Evolutionary conservation across 495 filamentous ascomycete species (phyloP), one percentile per base, ranked within the genome.

Genomic region (Neurospora sp.): DNA sequence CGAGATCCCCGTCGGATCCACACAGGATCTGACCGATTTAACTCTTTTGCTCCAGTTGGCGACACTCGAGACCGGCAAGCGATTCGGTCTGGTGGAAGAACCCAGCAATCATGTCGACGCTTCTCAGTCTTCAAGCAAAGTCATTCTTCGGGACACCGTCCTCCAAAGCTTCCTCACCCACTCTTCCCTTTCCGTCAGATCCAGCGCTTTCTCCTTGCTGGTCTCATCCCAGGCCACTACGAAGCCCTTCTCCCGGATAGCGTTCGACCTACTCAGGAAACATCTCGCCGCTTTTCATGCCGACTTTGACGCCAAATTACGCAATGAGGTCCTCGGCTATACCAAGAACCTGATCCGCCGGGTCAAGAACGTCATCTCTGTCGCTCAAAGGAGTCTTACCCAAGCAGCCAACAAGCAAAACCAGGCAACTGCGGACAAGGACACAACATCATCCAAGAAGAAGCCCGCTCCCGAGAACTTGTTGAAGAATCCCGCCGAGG

Each of bases 251-350:
- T 88, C 89, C 0, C 68, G 82, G 4, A 82, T 79, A 53, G 86
- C 89, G 0, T 85, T 94, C 3, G 74, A 75, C n/a, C 84, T 89
- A 3, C 85, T 97, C 35, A 81, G 87, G 45, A 82, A 78, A 48
- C 86, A 90, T 42, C 81, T 98, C 0, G 84, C 88, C 3, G 85
- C 89, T 3, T 88, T 96, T 69, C 89, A 94, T 81, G 87, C 90
- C 4, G 94, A 97, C 73, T 89, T 91, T n/a, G 92, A 97, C 76
- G 88, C 95, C 9, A 91, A 94, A 74, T 87, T 92, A 73, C 88
- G 95, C 69, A 89, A 93, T 45, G 92, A 96, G 73, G 83, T 94
- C 3, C 83, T 94, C 70, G 87, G 88, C 41, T 79, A 89, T 69
- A 88, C 90, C 16, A 90, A 88, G 20, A 88, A 88, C 70, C 86